These are phyloP conservation scores for Knufia fluminis DNA, from an alignment of 2,329 filamentous ascomycete genomes.

Conservation along the genomic window DNA sequence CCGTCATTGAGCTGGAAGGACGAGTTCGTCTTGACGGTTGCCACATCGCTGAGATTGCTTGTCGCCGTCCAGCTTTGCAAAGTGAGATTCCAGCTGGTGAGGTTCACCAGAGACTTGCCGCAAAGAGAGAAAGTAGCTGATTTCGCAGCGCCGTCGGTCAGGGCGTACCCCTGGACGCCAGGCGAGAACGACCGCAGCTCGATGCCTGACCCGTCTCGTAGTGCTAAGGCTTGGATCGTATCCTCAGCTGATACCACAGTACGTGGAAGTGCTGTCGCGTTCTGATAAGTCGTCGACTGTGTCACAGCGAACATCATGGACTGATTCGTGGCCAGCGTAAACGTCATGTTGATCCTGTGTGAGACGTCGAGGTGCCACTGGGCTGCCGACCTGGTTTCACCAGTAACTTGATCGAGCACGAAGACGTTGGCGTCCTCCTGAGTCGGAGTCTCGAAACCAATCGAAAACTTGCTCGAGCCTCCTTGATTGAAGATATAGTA, in stretches of 20 bases:
- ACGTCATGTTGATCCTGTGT: conserved; percentile 25
- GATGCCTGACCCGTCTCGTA: background rate
- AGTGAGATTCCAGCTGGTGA: background rate
- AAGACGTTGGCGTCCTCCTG: conserved; percentile 28
- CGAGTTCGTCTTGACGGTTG: background rate
- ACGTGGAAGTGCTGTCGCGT: too few relatives aligned
- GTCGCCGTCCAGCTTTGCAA: background rate
- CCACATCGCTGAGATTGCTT: background rate
- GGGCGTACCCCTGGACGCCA: background rate
- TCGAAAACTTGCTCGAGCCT: conserved; percentile 16
- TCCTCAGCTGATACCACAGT: too few relatives aligned
- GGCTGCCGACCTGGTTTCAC: conserved; percentile 37
- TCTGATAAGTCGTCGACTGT: background rate
- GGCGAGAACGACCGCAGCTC: background rate
- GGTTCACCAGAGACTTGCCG: background rate
- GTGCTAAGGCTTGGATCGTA: background rate
- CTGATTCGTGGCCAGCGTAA: conserved; percentile 34
- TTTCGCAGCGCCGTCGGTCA: background rate
- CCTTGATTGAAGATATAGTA: conserved; percentile 35
- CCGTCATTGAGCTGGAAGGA: background rate
- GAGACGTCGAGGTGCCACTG: conserved; percentile 28
- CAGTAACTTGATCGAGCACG: too few relatives aligned
- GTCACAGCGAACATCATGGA: conserved; percentile 32
- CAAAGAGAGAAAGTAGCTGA: too few relatives aligned
- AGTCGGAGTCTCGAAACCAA: conserved; percentile 24